Conservation (phyloP, 768 basidiomycete species). For the Pisolithus albus region DNA sequence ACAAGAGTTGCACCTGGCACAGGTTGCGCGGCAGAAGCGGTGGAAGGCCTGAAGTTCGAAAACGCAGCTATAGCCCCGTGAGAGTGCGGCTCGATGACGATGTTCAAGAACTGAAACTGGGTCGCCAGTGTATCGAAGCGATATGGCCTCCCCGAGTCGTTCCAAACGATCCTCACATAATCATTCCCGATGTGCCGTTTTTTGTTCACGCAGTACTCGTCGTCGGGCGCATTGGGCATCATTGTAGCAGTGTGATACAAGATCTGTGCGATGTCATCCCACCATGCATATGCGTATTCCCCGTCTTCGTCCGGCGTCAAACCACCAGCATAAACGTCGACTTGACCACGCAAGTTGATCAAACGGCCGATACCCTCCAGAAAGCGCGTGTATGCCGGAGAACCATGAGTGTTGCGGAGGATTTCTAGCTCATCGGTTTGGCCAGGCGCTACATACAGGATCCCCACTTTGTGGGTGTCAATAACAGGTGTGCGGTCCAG, state of each 20-base stretch:
- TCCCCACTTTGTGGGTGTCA: conserved; percentile 94
- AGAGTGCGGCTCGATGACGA: conserved; percentile 92
- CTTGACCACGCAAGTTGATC: conserved; percentile 82
- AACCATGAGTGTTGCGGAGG: conserved; percentile 84
- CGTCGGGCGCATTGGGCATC: conserved; percentile 77
- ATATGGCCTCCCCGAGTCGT: conserved; percentile 89
- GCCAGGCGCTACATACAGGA: conserved; percentile 92
- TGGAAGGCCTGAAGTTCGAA: conserved; percentile 46
- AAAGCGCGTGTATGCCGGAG: conserved; percentile 91
- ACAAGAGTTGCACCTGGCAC: conserved; percentile 6
- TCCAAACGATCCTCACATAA: conserved; percentile 94
- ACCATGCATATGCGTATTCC: conserved; percentile 97
- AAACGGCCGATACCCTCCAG: conserved; percentile 83
- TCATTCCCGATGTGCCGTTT: conserved; percentile 97
- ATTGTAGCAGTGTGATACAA: conserved; percentile 95
- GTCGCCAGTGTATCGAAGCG: conserved; percentile 87
- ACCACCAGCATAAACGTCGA: conserved; percentile 89
- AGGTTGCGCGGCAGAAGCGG: not conserved
- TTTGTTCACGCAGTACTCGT: conserved; percentile 73
- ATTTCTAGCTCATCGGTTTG: conserved; percentile 83
- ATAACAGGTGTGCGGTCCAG: conserved; percentile 89
- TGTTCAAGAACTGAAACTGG: conserved; percentile 95
- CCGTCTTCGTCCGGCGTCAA: conserved; percentile 90
- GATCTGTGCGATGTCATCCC: conserved; percentile 95
- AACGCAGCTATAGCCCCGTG: conserved; percentile 78